Evolutionary conservation across 257 asterid genomes (phyloP).

Genomic region (Solanum paucissectum): DNA sequence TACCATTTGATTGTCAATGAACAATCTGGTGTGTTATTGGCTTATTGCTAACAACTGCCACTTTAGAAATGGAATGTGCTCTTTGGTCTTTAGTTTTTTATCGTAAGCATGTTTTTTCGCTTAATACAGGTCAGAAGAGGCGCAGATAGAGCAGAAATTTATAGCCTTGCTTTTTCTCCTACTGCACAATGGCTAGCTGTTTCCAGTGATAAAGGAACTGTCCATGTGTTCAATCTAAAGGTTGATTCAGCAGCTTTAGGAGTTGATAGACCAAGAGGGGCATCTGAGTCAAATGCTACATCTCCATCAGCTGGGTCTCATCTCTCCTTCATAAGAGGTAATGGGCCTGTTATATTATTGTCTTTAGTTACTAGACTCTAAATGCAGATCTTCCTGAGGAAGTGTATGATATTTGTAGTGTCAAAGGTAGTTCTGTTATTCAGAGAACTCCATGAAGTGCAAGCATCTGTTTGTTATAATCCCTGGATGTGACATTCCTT

Average conservation of each 20-base stretch:
- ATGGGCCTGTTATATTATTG: background rate
- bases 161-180: constrained; percentile 77
- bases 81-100: background rate
- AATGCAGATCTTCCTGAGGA: background rate
- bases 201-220: constrained; percentile 94
- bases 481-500: background rate
- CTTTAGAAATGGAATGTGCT: background rate
- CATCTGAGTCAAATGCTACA: constrained; percentile 35
- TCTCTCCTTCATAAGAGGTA: constrained; percentile 88
- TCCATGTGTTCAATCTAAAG: constrained; percentile 78
- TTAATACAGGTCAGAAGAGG: constrained; percentile 82
- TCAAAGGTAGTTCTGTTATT: background rate
- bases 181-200: constrained; percentile 89
- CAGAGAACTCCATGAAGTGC: background rate
- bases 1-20: background rate
- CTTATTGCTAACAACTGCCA: background rate
- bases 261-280: constrained; percentile 36
- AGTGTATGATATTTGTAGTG: background rate
- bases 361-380: background rate
- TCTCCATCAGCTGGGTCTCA: constrained; percentile 48
- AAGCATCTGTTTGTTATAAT: background rate
- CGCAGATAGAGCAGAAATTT: constrained; percentile 94
- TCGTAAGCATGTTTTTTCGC: background rate
- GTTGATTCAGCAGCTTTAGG: constrained; percentile 47
- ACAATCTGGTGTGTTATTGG: background rate